Percentiles rank a stretch among this genome's conserved stretches.
These are phyloP conservation scores for Pseudogymnoascus sp. DNA, from an alignment of 2,329 filamentous ascomycete species.

Conservation along the genomic window DNA sequence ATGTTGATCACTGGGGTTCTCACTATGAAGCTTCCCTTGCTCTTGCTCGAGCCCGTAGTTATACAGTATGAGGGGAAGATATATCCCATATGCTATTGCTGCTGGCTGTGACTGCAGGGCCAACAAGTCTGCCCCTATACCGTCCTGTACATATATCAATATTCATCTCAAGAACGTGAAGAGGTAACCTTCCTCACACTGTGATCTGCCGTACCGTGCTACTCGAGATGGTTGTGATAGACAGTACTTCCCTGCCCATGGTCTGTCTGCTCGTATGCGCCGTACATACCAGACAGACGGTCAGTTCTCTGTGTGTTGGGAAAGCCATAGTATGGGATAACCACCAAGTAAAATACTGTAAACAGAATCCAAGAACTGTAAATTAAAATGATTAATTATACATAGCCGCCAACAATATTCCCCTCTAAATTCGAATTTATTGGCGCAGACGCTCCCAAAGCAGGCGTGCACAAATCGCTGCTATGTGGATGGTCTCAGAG, in stretches of 20 bases:
- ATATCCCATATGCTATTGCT: background rate
- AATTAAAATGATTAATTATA: background rate
- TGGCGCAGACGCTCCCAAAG: constrained; percentile 4
- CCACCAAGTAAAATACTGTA: background rate
- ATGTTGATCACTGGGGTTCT: background rate
- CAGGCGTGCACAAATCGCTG: background rate
- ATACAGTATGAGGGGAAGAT: background rate
- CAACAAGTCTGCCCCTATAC: background rate
- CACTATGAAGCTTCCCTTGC: background rate
- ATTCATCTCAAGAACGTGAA: background rate
- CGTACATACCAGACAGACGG: background rate
- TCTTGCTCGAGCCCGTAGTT: background rate
- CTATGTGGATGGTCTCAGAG: constrained; percentile 6
- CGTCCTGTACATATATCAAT: background rate
- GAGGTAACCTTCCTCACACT: background rate
- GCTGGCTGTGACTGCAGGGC: background rate
- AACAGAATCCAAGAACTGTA: background rate
- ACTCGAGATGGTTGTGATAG: background rate
- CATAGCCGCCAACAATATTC: background rate
- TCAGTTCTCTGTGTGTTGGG: background rate
- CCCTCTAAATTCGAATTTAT: background rate
- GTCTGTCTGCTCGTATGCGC: background rate
- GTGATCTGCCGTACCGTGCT: background rate
- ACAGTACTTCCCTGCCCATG: background rate
- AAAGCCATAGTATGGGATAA: background rate